phyloP scores from a whole-genome alignment of 2,329 filamentous ascomycete species.

The Didymellaceae sp. region DNA sequence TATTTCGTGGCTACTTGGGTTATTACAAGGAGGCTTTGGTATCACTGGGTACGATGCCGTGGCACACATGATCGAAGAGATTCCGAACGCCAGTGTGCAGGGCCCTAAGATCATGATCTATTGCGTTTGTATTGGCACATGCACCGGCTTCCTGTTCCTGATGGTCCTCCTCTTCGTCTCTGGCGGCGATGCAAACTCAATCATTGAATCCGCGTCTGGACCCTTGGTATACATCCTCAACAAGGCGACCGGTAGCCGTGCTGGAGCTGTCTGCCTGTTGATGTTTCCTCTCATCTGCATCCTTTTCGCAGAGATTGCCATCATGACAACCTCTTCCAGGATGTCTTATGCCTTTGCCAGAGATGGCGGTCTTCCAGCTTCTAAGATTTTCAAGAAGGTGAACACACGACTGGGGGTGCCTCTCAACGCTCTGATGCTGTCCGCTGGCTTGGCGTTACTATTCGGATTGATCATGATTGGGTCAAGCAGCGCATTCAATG shows the following conservation, averaged over 20 bases:
- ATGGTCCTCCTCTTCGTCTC: conserved; percentile 69
- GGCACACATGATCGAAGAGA: conserved; percentile 66
- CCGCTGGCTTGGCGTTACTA: conserved; percentile 66
- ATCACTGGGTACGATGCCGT: conserved; percentile 62
- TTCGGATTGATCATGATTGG: conserved; percentile 75
- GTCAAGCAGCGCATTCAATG: conserved; percentile 71
- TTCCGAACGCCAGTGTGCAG: conserved; percentile 63
- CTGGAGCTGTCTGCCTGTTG: conserved; percentile 68
- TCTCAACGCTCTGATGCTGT: conserved; percentile 69
- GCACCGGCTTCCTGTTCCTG: conserved; percentile 69
- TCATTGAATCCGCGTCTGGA: conserved; percentile 63
- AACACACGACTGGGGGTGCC: conserved; percentile 68
- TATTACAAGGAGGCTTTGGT: conserved; percentile 62
- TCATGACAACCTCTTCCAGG: conserved; percentile 70
- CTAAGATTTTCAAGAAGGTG: conserved; percentile 65
- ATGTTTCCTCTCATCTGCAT: conserved; percentile 71
- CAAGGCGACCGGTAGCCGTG: conserved; percentile 66
- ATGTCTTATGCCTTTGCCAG: conserved; percentile 73
- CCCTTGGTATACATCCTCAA: conserved; percentile 68
- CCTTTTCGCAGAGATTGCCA: conserved; percentile 66
- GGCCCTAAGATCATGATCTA: conserved; percentile 72
- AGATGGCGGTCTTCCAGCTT: conserved; percentile 71
- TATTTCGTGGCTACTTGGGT: conserved; percentile 60
- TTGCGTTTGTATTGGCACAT: conserved; percentile 67
- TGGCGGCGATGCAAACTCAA: conserved; percentile 59